Base-by-base conservation (phyloP, 2,329 filamentous ascomycete species). In the Trichoderma atrobrunneum region DNA sequence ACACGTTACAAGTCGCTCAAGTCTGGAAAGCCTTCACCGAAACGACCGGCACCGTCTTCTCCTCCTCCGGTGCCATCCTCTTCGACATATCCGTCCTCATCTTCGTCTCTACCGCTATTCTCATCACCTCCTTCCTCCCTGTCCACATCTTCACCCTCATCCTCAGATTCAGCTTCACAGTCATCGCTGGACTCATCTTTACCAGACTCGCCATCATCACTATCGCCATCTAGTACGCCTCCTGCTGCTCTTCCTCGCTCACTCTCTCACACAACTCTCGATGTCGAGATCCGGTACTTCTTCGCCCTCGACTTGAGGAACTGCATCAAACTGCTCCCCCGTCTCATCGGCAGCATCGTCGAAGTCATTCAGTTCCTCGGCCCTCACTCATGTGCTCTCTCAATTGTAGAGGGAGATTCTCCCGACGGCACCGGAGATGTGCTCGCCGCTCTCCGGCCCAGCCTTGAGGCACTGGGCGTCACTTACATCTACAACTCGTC, bases 281-380 rank as follows among this genome's bases (percentile, higher is more conserved):
- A 18, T 11, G 10, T 56, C 39, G 72, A 73, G 43, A 71, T 73
- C 28, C 76, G 75, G n/a, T 86, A 85, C 76, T 85, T 86, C 77
- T 87, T 89, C 72, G 85, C 86, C 1, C 78, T 89, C n/a, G 81
- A 88, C 73, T 78, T 88, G 18, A 81, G 84, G 54, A 78, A 88
- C 72, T 80, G 80, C 72, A 74, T 81, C 5, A 67, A 76, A 1
- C 74, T 88, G 1, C 81, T 88, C 18, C 83, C 86, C 3, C 82
- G 84, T 6, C 51, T 75, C 12, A 57, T 89, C 21, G 84, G 85
- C 16, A 85, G 84, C 43, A 80, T 88, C 36, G 74, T 88, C 54
- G 83, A 87, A 73, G 79, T 80, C 3, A 84, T 87, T 10, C 79
- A 77, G 1, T 87, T 85, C 74, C 80, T 89, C 1, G 86, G 87